Evolutionary conservation across 768 basidiomycete species (phyloP), one percentile per base, ranked within the genome.

Genomic region (Hirschioporus abietinus): DNA sequence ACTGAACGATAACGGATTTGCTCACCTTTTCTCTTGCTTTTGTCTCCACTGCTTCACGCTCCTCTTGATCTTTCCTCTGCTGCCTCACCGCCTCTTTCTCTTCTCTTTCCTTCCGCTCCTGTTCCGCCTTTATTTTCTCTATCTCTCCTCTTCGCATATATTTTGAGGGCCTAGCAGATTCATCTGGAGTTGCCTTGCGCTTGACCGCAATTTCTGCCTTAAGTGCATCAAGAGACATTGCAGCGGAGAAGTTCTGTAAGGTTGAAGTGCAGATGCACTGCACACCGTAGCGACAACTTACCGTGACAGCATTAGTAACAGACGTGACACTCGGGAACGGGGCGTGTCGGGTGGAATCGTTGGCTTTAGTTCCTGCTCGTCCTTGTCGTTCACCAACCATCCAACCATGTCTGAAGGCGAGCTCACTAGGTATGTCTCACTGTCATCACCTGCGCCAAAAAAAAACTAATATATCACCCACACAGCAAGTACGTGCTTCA

Each of bases 91-190:
- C 69, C 68, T 66, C 68, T 70, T 71, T 74, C 70, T 79, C 79
- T 73, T 82, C 78, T 65, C 70, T 74, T 62, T 76, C 76, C 66
- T 80, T 80, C 30, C 77, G 73, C 57, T 80, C 77, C 66, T 80
- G 75, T 63, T 84, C 82, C 58, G 77, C 83, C 68, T 81, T 84
- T 57, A 92, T 74, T 24, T 84, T 85, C 70, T 98, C 95, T 17
- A 97, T 77, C n/a, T 99, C 96, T 20, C 92, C 93, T 69, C 91
- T 84, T 57, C 92, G 88, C 86, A 97, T 86, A 76, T 99, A 99
- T 79, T 98, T 97, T 24, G 81, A 84, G 0, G 90, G 85, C 7
- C 88, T 80, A n/a, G 74, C 71, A 58, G 74, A 68, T n/a, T 82
- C 83, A 15, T 84, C 79, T 60, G 83, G 78, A 1, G 92, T 76